Percentiles rank a stretch among this genome's conserved stretches.
Evolutionary conservation across 2,329 filamentous ascomycete species (phyloP).

Genomic region (Penicillium sp.): DNA sequence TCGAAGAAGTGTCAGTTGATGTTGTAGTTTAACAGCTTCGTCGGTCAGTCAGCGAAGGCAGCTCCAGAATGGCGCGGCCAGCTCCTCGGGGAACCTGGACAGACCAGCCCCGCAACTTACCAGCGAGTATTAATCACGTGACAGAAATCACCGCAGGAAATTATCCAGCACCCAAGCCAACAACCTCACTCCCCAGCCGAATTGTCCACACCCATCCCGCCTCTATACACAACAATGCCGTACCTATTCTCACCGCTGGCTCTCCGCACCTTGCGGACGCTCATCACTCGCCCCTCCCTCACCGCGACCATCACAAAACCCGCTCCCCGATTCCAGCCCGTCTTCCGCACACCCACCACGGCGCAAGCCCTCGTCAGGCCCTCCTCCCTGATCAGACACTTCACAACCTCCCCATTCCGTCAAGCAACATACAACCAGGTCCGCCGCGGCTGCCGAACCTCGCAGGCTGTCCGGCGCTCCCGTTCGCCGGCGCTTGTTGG

Average conservation of each 20-base stretch:
- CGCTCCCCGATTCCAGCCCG: constrained; percentile 32
- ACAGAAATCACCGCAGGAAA: constrained; percentile 18
- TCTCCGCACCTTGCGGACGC: constrained; percentile 41
- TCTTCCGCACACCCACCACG: constrained; percentile 36
- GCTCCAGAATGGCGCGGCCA: constrained; percentile 37
- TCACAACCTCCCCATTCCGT: constrained; percentile 62
- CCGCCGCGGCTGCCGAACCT: constrained; percentile 74
- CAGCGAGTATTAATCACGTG: constrained; percentile 22
- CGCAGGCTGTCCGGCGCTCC: constrained; percentile 81
- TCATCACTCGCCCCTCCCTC: constrained; percentile 35
- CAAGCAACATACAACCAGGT: constrained; percentile 76
- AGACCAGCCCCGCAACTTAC: constrained; percentile 32
- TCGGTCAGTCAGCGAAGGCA: constrained; percentile 27
- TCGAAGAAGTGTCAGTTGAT: constrained; percentile 13
- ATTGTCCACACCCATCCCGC: not conserved
- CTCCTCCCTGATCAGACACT: constrained; percentile 44
- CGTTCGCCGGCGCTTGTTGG: constrained; percentile 81
- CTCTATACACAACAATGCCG: constrained; percentile 34
- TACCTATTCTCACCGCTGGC: constrained; percentile 40
- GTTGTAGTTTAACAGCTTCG: constrained; percentile 19
- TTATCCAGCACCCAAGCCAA: constrained; percentile 20
- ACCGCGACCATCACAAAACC: constrained; percentile 30
- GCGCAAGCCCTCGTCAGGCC: constrained; percentile 8
- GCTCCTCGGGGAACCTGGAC: constrained; percentile 36
- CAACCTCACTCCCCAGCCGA: not conserved